A percentile compares a stretch with the other conserved stretches of the same genome.
Conservation (phyloP, 768 basidiomycete genomes). For the Rhodotorula taiwanensis region DNA sequence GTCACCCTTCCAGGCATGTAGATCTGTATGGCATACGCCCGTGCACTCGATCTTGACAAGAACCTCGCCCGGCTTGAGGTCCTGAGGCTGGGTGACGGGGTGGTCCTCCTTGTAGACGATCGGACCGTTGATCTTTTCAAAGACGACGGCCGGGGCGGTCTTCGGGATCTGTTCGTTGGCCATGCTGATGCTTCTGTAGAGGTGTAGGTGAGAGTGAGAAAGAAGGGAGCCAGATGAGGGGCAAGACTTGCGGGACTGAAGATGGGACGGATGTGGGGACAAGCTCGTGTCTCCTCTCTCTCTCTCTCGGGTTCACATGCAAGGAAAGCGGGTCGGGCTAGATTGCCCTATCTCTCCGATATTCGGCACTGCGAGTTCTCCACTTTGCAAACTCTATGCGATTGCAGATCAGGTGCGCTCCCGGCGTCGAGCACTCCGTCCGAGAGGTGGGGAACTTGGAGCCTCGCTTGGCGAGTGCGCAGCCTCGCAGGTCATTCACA, state of each 20-base stretch:
- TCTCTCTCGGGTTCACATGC: no score
- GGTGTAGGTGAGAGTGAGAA: background rate
- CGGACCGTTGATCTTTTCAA: conserved; percentile 21
- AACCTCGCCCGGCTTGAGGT: conserved; percentile 39
- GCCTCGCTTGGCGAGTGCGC: no score
- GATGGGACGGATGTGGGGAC: background rate
- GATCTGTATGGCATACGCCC: conserved; percentile 33
- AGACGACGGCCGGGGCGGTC: conserved; percentile 9
- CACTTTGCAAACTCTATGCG: no score
- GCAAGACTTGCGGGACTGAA: background rate
- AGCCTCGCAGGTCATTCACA: no score
- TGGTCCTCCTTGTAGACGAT: conserved; percentile 27
- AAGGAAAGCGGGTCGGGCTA: no score
- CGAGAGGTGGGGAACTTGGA: no score
- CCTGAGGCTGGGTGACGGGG: conserved; percentile 32
- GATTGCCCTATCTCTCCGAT: no score
- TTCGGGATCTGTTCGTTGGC: conserved; percentile 1
- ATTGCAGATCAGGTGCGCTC: no score
- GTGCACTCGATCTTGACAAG: conserved; percentile 27
- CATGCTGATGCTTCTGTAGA: background rate
- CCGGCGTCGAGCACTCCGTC: no score
- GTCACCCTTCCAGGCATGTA: conserved; percentile 45
- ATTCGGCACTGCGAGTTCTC: no score
- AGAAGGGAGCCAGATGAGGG: background rate
- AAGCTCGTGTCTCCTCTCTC: no score